Percentiles rank a stretch among this genome's conserved stretches.
phyloP scores from a whole-genome alignment of 352 stramenopile genomes.

The Phytophthora ohioensis region DNA sequence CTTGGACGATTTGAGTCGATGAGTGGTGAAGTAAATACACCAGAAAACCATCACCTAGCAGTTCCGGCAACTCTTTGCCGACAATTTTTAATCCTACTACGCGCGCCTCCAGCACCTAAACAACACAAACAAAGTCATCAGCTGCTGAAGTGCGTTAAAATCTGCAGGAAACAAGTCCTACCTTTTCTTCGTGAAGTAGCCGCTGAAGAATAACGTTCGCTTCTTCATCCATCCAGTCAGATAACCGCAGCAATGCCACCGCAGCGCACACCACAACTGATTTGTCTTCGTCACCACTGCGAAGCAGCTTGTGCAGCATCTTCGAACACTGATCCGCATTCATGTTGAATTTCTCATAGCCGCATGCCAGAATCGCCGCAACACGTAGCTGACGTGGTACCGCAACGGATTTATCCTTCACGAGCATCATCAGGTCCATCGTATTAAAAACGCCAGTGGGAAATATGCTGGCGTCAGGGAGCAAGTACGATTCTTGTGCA shows the following conservation, averaged over 20 bases:
- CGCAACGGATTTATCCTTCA: slow-evolving; percentile 71
- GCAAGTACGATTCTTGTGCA: slow-evolving; percentile 69
- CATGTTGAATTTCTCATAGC: slow-evolving; percentile 76
- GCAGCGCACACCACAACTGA: slow-evolving; percentile 77
- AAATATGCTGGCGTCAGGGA: slow-evolving; percentile 58
- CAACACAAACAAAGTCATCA: slow-evolving; percentile 6
- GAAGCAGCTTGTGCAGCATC: slow-evolving; percentile 72
- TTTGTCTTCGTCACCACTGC: slow-evolving; percentile 66
- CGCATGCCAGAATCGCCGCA: slow-evolving; percentile 78
- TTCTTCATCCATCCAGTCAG: slow-evolving; percentile 90
- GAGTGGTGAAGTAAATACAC: slow-evolving; percentile 86
- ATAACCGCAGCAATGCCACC: slow-evolving; percentile 75
- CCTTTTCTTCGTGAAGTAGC: slow-evolving; percentile 83
- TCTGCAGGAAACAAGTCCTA: slow-evolving; percentile 14
- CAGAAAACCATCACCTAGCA: slow-evolving; percentile 84
- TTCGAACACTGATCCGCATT: slow-evolving; percentile 67
- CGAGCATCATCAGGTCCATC: slow-evolving; percentile 87
- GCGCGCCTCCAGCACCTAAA: slow-evolving; percentile 64
- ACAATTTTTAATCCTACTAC: slow-evolving; percentile 87
- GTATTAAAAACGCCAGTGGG: slow-evolving; percentile 79
- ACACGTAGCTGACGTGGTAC: slow-evolving; percentile 72
- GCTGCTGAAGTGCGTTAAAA: not conserved
- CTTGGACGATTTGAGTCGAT: slow-evolving; percentile 76
- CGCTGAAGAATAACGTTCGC: slow-evolving; percentile 82
- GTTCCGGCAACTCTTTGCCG: slow-evolving; percentile 80